Evolutionary conservation across 2,329 filamentous ascomycete species (phyloP).

Genomic region (Massarina eburnea): DNA sequence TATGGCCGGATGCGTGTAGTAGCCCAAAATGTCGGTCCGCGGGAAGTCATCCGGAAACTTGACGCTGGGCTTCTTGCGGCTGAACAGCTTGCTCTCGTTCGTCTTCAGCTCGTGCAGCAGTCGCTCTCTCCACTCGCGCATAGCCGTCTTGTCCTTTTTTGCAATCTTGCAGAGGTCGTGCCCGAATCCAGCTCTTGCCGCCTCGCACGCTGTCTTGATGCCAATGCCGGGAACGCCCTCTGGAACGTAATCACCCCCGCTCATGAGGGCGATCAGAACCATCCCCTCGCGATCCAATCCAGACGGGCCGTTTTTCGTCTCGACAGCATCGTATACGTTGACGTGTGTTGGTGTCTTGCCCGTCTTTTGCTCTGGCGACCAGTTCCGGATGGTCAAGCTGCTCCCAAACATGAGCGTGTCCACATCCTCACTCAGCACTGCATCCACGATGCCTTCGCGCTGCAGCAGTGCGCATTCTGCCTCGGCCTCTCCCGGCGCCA

Average conservation of each 20-base stretch:
- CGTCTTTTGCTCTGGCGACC: slow-evolving; percentile 71
- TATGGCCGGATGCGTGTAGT: slow-evolving; percentile 85
- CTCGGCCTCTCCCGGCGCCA: slow-evolving; percentile 92
- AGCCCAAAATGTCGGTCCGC: slow-evolving; percentile 73
- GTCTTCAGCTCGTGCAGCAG: slow-evolving; percentile 76
- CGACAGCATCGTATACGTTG: slow-evolving; percentile 70
- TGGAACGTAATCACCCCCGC: slow-evolving; percentile 90
- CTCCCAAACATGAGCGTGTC: slow-evolving; percentile 98
- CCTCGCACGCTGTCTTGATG: slow-evolving; percentile 84
- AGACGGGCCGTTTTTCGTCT: slow-evolving; percentile 55
- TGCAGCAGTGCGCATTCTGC: slow-evolving; percentile 92
- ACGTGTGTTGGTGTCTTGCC: slow-evolving; percentile 80
- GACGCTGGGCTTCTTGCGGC: slow-evolving; percentile 71
- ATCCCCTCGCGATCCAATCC: slow-evolving; percentile 83
- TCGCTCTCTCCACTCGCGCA: slow-evolving; percentile 70
- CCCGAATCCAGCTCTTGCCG: slow-evolving; percentile 85
- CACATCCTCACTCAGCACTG: slow-evolving; percentile 92
- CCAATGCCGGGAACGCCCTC: slow-evolving; percentile 87
- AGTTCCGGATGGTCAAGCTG: slow-evolving; percentile 74
- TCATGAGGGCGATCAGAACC: slow-evolving; percentile 92
- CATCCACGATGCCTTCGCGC: slow-evolving; percentile 69
- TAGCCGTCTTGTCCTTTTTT: slow-evolving; percentile 58
- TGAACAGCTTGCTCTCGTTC: slow-evolving; percentile 82
- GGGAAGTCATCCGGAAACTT: slow-evolving; percentile 81
- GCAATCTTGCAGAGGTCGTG: slow-evolving; percentile 69